Evolutionary conservation across 305 asterid genomes (phyloP), one percentile per base, ranked within the genome.

Genomic region (Fraxinus sp.): DNA sequence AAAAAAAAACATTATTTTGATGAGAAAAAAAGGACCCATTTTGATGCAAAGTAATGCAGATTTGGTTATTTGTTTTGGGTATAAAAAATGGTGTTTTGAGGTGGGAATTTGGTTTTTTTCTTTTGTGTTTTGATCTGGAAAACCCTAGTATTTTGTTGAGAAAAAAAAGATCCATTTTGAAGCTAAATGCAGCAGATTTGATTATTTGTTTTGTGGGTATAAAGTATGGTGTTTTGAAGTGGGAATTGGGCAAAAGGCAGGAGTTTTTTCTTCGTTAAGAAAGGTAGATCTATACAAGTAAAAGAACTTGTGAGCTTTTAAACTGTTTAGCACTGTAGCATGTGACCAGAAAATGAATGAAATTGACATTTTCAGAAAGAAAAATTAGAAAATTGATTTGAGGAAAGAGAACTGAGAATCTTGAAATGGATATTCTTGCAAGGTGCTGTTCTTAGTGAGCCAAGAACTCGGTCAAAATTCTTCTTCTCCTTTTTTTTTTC

Each of bases 371-470:
- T 37, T 14, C 26, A 76, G 32, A 36, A 43, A 74, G 84, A 57
- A 28, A 73, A 75, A 74, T 30, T 22, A 72, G 66, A 82, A 78
- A 57, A 26, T 55, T 55, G 66, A 55, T 55, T 6, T 20, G 9
- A 55, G 66, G 66, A n/a, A 55, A 55, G 66, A 55, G 9, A n/a
- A 55, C 66, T 55, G 66, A n/a, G 66, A 55, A 55, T 55, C 66
- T 55, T 55, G 26, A 20, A 37, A 66, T 30, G 84, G 66, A 86
- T 87, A 81, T 84, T 86, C 87, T 76, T 64, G 81, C 75, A 41
- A 75, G 81, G 79, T 84, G 78, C 64, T 66, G 33, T 76, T 82
- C 85, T 37, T 52, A 62, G 85, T 80, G 84, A 76, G 78, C 78
- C 39, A 79, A 68, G 55, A 82, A 46, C 80, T 77, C 64, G 77